phyloP scores from a whole-genome alignment of 1,284 basidiomycete genomes.

The Moesziomyces parantarcticus region DNA sequence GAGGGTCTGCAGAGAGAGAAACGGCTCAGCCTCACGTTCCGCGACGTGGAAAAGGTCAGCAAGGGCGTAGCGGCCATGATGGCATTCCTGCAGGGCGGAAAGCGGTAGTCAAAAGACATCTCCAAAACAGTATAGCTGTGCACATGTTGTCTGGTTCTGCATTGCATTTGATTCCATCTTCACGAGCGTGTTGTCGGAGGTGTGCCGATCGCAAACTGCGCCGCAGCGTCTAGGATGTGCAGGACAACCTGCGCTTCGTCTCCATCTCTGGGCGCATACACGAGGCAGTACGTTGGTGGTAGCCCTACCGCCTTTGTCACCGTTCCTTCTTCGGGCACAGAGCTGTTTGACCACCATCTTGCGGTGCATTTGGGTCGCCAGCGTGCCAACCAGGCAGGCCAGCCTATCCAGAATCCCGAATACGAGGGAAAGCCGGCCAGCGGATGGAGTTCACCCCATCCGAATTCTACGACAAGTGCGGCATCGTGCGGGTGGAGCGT shows the following conservation, averaged over 20 bases:
- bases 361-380: slow-evolving; percentile 10
- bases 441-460: slow-evolving; percentile 51
- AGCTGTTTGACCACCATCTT: slow-evolving; percentile 34
- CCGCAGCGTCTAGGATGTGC: slow-evolving; percentile 35
- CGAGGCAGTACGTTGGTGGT: slow-evolving; percentile 51
- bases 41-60: slow-evolving; percentile 74
- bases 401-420: slow-evolving; percentile 42
- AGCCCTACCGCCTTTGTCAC: slow-evolving; percentile 25
- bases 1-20: slow-evolving; percentile 72
- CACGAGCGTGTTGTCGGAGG: slow-evolving; percentile 3
- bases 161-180: neutral
- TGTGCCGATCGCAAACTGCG: slow-evolving; percentile 37
- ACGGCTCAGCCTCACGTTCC: slow-evolving; percentile 85
- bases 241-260: slow-evolving; percentile 36
- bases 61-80: slow-evolving; percentile 55
- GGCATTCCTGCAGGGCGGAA: slow-evolving; percentile 43
- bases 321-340: slow-evolving; percentile 6
- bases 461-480: slow-evolving; percentile 26
- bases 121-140: neutral
- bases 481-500: slow-evolving; percentile 48
- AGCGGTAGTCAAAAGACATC: slow-evolving; percentile 5
- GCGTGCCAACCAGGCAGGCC: slow-evolving; percentile 33
- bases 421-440: slow-evolving; percentile 48
- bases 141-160: neutral
- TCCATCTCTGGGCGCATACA: slow-evolving; percentile 44